phyloP scores from a whole-genome alignment of 2,329 filamentous ascomycete genomes.

The Fusarium dlaminii region DNA sequence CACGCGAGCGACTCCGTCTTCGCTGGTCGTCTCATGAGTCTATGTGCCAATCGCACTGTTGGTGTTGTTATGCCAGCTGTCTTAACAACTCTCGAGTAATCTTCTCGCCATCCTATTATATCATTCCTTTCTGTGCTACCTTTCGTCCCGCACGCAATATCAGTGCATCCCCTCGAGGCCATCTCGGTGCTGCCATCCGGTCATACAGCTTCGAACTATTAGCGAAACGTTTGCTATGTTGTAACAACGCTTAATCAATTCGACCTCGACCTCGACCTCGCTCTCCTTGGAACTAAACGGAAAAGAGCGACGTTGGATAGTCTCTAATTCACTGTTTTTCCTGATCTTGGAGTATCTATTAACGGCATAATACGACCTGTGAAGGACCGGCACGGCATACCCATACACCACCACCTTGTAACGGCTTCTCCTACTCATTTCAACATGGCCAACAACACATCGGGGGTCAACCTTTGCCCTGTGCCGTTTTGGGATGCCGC shows the following conservation, averaged over 20 bases:
- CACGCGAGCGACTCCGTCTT: slow-evolving; percentile 27
- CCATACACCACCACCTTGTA: not conserved
- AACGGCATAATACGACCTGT: not conserved
- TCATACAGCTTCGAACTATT: slow-evolving; percentile 7
- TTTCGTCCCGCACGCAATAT: slow-evolving; percentile 3
- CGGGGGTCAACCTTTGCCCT: slow-evolving; percentile 65
- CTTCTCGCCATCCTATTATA: not conserved
- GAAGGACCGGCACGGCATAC: slow-evolving; percentile 14
- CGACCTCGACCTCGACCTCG: not conserved
- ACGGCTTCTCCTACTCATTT: not conserved
- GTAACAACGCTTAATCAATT: not conserved
- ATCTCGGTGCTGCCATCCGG: slow-evolving; percentile 6
- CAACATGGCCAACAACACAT: slow-evolving; percentile 45
- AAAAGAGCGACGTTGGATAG: not conserved
- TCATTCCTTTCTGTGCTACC: slow-evolving; percentile 12
- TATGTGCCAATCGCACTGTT: slow-evolving; percentile 18
- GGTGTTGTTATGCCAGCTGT: slow-evolving; percentile 14
- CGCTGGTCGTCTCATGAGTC: slow-evolving; percentile 24
- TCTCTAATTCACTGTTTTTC: not conserved
- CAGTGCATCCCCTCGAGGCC: slow-evolving; percentile 14
- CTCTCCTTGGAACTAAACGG: not conserved
- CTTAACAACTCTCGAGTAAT: slow-evolving; percentile 28
- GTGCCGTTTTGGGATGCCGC: slow-evolving; percentile 74
- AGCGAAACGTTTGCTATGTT: slow-evolving; percentile 5
- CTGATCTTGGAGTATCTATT: not conserved